A percentile compares a stretch with the other conserved stretches of the same genome.
These are phyloP conservation scores for Ustilago tritici DNA, from an alignment of 1,284 basidiomycete genomes.

Conservation along the genomic window DNA sequence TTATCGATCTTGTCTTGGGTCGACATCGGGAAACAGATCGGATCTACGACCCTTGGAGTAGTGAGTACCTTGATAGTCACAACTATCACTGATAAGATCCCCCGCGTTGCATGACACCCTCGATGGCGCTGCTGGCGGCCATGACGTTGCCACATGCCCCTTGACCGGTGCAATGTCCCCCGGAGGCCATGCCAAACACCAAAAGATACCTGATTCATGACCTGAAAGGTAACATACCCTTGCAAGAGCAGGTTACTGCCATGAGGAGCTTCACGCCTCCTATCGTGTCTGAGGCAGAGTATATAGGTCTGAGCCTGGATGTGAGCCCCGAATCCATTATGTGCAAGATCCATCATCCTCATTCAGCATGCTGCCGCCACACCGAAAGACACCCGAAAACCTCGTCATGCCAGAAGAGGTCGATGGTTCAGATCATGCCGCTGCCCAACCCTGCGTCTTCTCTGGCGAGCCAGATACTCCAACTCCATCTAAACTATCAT, in stretches of 20 bases:
- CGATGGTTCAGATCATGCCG: neutral
- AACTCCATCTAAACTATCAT: neutral
- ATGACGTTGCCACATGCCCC: neutral
- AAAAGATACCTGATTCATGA: neutral
- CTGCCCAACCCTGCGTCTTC: neutral
- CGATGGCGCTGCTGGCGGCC: neutral
- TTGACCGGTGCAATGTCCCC: neutral
- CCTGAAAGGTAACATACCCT: constrained; percentile 21
- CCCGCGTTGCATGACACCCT: constrained; percentile 24
- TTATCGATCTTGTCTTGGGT: neutral
- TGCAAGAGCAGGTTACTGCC: neutral
- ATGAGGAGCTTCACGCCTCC: neutral
- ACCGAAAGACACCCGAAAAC: constrained; percentile 30
- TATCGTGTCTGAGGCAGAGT: neutral
- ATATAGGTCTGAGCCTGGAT: constrained; percentile 1
- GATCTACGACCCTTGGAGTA: constrained; percentile 21
- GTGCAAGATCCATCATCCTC: neutral
- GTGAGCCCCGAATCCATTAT: neutral
- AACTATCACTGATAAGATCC: constrained; percentile 32
- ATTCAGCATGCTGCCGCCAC: constrained; percentile 33
- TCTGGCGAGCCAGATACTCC: neutral
- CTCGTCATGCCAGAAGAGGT: constrained; percentile 33
- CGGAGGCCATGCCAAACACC: neutral
- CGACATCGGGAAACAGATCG: neutral
- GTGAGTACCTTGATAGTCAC: constrained; percentile 29